These are phyloP conservation scores for Teunomyces pallodes DNA, from an alignment of 805 yeast species.

Conservation along the genomic window DNA sequence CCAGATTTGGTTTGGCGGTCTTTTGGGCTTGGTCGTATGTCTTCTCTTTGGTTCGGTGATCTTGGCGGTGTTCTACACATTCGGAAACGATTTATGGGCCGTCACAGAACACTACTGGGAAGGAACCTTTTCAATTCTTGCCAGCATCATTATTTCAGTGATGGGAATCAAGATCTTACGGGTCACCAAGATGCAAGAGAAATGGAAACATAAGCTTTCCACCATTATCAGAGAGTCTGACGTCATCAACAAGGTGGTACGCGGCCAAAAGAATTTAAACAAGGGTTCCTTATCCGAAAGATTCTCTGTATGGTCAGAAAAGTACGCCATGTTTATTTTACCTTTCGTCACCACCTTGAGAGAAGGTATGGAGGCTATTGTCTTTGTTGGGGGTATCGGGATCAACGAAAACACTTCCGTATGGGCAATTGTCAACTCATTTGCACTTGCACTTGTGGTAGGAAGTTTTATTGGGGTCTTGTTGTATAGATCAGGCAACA, in stretches of 20 bases:
- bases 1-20: conserved; percentile 46
- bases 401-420: conserved; percentile 35
- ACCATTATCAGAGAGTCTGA: conserved; percentile 22
- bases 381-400: conserved; percentile 82
- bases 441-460: conserved; percentile 51
- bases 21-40: conserved; percentile 38
- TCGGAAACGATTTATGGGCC: conserved; percentile 46
- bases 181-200: conserved; percentile 43
- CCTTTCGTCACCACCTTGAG: conserved; percentile 86
- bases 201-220: conserved; percentile 42
- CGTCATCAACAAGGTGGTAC: conserved; percentile 17
- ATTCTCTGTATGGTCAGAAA: conserved; percentile 34
- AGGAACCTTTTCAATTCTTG: conserved; percentile 42
- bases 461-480: conserved; percentile 65
- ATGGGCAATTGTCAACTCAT: conserved; percentile 56
- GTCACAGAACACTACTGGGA: conserved; percentile 49
- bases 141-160: conserved; percentile 43
- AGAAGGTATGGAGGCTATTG: conserved; percentile 90
- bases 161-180: conserved; percentile 47
- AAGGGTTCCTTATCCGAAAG: conserved; percentile 7
- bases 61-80: conserved; percentile 36
- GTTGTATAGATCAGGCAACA: conserved; percentile 76
- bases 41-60: conserved; percentile 39
- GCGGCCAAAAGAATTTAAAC: conserved; percentile 2
- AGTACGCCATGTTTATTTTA: conserved; percentile 68